Conservation (phyloP, 352 stramenopile genomes). For the Pelagophyceae sp. region DNA sequence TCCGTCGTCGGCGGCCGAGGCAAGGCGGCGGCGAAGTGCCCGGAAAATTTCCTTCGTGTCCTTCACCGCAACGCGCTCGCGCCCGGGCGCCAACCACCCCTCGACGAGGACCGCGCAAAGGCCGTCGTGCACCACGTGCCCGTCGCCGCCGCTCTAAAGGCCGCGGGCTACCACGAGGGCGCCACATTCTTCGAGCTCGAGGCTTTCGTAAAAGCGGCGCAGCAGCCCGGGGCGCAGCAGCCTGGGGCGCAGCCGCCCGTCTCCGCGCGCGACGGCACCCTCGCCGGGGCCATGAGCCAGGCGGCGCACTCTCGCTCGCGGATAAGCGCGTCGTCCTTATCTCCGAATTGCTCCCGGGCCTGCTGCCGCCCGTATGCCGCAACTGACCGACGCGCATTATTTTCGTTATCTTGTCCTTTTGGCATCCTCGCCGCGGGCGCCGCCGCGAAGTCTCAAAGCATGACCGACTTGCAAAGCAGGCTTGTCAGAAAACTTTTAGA, state of each 20-base stretch:
- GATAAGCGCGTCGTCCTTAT: constrained; percentile 61
- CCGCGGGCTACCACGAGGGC: constrained; percentile 9
- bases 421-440: too few species aligned
- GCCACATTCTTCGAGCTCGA: constrained; percentile 45
- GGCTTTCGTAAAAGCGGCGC: constrained; percentile 55
- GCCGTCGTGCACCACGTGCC: neutral
- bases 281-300: constrained; percentile 55
- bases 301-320: constrained; percentile 54
- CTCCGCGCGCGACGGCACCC: constrained; percentile 49
- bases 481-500: too few species aligned
- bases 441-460: too few species aligned
- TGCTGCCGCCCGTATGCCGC: too few species aligned
- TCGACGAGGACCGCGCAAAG: neutral
- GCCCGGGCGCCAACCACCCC: neutral
- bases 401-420: too few species aligned
- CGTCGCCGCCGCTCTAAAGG: neutral
- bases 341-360: constrained; percentile 40
- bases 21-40: neutral
- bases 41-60: neutral
- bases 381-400: too few species aligned
- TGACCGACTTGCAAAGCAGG: too few species aligned
- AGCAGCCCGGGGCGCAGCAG: too few species aligned
- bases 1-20: neutral
- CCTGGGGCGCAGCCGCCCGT: constrained; percentile 45
- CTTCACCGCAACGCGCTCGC: neutral